phyloP scores from a whole-genome alignment of 176 grass and related monocot species.

The Tillandsia leiboldiana region DNA sequence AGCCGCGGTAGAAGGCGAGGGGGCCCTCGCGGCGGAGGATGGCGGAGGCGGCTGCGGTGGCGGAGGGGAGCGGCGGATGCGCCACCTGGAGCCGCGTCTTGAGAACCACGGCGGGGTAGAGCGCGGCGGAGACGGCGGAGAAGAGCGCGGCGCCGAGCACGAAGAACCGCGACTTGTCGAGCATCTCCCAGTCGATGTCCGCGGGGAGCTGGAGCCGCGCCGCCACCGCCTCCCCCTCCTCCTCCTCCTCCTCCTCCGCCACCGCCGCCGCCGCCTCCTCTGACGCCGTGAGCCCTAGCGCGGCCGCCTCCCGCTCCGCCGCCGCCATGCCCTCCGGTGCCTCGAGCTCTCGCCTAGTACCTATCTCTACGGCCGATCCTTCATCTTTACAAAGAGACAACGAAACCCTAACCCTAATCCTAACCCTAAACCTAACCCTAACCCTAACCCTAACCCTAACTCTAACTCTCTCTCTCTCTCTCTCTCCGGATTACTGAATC shows the following conservation, averaged over 20 bases:
- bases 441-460: not conserved
- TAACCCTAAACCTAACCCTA: not conserved
- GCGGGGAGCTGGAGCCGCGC: slow-evolving; percentile 22
- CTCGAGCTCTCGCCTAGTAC: not conserved
- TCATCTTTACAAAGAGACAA: slow-evolving; percentile 1
- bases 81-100: slow-evolving; percentile 69
- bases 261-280: not conserved
- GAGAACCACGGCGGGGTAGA: slow-evolving; percentile 68
- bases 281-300: not conserved
- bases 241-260: not conserved
- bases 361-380: slow-evolving; percentile 4
- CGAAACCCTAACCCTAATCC: slow-evolving; percentile 1
- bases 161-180: slow-evolving; percentile 37
- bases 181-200: slow-evolving; percentile 28
- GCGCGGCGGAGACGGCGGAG: slow-evolving; percentile 27
- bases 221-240: not conserved
- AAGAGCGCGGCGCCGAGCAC: slow-evolving; percentile 31
- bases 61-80: slow-evolving; percentile 22
- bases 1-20: slow-evolving; percentile 67
- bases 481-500: not conserved
- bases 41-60: slow-evolving; percentile 21
- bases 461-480: too few species aligned
- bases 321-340: not conserved
- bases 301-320: not conserved
- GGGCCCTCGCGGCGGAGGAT: slow-evolving; percentile 54